Percentiles rank a stretch among this genome's conserved stretches.
phyloP scores from a whole-genome alignment of 1,284 basidiomycete genomes.

The Taiwanofungus camphoratus region DNA sequence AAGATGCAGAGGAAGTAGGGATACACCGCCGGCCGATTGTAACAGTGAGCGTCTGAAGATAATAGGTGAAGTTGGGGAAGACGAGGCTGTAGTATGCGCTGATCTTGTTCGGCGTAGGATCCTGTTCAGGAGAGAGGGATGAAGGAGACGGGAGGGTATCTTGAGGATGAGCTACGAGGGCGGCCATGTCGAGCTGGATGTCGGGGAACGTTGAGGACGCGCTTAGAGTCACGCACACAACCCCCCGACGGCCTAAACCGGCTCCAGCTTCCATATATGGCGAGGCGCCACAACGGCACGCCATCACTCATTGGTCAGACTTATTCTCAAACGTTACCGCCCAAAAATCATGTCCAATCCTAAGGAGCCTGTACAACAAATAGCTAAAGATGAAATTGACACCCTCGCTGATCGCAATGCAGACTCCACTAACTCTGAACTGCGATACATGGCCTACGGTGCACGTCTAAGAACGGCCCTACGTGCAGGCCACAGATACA shows the following conservation, averaged over 20 bases:
- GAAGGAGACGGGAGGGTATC: conserved; percentile 28
- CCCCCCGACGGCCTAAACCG: neutral
- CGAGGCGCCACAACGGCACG: neutral
- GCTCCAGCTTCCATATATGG: neutral
- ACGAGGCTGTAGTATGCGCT: conserved; percentile 91
- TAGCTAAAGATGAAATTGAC: conserved; percentile 33
- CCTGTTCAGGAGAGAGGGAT: conserved; percentile 30
- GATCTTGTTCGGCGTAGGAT: conserved; percentile 58
- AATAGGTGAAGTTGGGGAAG: conserved; percentile 79
- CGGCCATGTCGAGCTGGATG: conserved; percentile 26
- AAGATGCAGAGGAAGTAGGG: conserved; percentile 32
- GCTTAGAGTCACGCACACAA: conserved; percentile 8
- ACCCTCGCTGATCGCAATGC: conserved; percentile 56
- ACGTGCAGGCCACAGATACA: conserved; percentile 69
- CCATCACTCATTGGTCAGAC: neutral
- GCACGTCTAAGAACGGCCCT: conserved; percentile 75
- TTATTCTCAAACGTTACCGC: neutral
- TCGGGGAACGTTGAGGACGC: conserved; percentile 9
- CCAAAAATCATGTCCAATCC: neutral
- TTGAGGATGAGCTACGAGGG: conserved; percentile 28
- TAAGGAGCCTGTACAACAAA: neutral
- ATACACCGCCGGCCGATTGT: conserved; percentile 51
- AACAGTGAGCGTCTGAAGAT: conserved; percentile 57
- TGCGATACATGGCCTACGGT: conserved; percentile 72
- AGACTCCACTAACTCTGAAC: conserved; percentile 57